These are phyloP conservation scores for Chimonanthus salicifolius DNA, from an alignment of 164 flowering plant genomes.

Conservation along the genomic window DNA sequence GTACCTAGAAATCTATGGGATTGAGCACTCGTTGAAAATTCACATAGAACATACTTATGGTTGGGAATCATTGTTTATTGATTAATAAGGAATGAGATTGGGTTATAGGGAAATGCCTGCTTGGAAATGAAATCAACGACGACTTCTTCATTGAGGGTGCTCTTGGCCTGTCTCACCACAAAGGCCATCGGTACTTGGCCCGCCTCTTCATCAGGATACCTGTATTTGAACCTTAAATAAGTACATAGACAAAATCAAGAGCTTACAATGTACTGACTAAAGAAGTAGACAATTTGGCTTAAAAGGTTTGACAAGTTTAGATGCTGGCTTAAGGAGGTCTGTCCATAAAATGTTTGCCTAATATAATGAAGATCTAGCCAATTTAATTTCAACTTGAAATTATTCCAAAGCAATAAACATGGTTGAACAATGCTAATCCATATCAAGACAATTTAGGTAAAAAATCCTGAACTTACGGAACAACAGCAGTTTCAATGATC, in stretches of 20 bases:
- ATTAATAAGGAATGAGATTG: not conserved
- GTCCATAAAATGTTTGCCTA: not conserved
- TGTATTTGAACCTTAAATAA: not conserved
- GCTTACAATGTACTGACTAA: not conserved
- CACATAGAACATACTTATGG: not conserved
- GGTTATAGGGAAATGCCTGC: conserved; percentile 15
- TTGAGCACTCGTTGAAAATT: too few species aligned
- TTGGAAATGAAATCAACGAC: conserved; percentile 26
- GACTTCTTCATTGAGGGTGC: conserved; percentile 19
- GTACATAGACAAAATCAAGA: not conserved
- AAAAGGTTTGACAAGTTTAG: not conserved
- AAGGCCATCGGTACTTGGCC: conserved; percentile 40
- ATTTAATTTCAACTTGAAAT: too few species aligned
- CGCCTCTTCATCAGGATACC: conserved; percentile 33
- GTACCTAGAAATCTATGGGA: not conserved
- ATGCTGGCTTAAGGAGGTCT: not conserved
- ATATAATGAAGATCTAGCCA: not conserved
- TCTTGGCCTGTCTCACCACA: conserved; percentile 23
- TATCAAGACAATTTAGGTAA: too few species aligned
- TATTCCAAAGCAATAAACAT: not conserved
- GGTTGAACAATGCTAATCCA: too few species aligned
- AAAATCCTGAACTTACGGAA: conserved; percentile 47
- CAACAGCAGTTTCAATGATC: conserved; percentile 78
- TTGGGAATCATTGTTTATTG: not conserved
- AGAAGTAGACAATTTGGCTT: not conserved